Conservation (phyloP, 2,329 filamentous ascomycete genomes). For the Pseudopithomyces maydicus region DNA sequence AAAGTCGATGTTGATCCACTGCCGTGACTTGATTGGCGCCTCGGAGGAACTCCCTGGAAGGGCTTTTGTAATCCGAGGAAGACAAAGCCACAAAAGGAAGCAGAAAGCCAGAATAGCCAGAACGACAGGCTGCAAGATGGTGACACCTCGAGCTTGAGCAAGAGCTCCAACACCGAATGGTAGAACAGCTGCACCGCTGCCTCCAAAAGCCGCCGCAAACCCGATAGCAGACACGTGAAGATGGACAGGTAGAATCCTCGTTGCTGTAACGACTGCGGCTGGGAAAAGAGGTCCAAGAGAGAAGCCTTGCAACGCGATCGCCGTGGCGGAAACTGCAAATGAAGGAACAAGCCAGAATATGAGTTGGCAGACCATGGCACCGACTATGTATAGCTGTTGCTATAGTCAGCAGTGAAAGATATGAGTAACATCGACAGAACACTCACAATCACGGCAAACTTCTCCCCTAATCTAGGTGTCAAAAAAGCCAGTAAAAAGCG, state of each 20-base stretch:
- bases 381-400: conserved; percentile 62
- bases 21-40: not conserved
- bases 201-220: conserved; percentile 76
- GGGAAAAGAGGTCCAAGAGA: conserved; percentile 80
- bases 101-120: conserved; percentile 56
- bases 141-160: conserved; percentile 62
- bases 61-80: conserved; percentile 21
- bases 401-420: conserved; percentile 31
- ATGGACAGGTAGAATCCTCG: conserved; percentile 71
- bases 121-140: conserved; percentile 62
- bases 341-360: conserved; percentile 79
- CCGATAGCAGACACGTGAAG: conserved; percentile 79
- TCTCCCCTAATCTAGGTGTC: conserved; percentile 73
- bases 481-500: conserved; percentile 74
- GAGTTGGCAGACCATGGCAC: conserved; percentile 66
- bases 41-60: conserved; percentile 6
- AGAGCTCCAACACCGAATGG: conserved; percentile 69
- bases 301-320: conserved; percentile 73
- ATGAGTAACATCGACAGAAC: not conserved
- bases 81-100: conserved; percentile 55
- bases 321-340: conserved; percentile 71
- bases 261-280: conserved; percentile 70
- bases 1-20: conserved; percentile 26
- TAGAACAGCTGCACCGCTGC: conserved; percentile 68
- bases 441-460: conserved; percentile 51